phyloP scores from a whole-genome alignment of 2,329 filamentous ascomycete species.

The Epichloe bromicola region DNA sequence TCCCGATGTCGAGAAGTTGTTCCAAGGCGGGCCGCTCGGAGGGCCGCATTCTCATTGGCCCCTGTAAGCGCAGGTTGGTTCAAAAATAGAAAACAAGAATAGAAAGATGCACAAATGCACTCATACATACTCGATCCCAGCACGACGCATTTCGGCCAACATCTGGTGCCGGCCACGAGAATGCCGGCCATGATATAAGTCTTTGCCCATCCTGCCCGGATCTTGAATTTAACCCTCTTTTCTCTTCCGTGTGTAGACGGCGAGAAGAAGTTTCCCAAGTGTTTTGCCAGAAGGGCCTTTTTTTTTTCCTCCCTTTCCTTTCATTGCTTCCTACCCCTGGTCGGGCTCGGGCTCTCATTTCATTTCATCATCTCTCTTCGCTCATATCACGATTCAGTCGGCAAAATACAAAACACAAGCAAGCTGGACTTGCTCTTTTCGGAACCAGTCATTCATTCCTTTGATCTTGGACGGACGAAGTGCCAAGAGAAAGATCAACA shows the following conservation, averaged over 20 bases:
- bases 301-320: slow-evolving; percentile 22
- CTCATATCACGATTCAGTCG: background rate
- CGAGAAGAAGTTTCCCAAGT: slow-evolving; percentile 19
- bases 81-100: slow-evolving; percentile 32
- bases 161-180: slow-evolving; percentile 21
- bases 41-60: slow-evolving; percentile 20
- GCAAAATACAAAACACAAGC: slow-evolving; percentile 19
- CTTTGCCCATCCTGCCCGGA: slow-evolving; percentile 33
- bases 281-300: slow-evolving; percentile 22
- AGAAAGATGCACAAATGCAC: slow-evolving; percentile 17
- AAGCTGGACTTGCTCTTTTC: slow-evolving; percentile 45
- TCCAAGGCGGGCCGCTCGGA: background rate
- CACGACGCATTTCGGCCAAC: slow-evolving; percentile 12
- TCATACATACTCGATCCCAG: slow-evolving; percentile 1
- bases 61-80: slow-evolving; percentile 32
- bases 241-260: slow-evolving; percentile 28
- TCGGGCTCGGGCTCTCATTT: slow-evolving; percentile 16
- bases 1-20: background rate
- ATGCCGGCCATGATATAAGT: slow-evolving; percentile 44
- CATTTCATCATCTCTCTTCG: background rate
- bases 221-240: slow-evolving; percentile 24
- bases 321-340: slow-evolving; percentile 21
- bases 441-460: slow-evolving; percentile 25
- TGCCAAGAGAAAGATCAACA: background rate
- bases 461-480: background rate